Conservation (phyloP, 371 early-diverging fungal genomes). For the Zancudomyces culisetae region DNA sequence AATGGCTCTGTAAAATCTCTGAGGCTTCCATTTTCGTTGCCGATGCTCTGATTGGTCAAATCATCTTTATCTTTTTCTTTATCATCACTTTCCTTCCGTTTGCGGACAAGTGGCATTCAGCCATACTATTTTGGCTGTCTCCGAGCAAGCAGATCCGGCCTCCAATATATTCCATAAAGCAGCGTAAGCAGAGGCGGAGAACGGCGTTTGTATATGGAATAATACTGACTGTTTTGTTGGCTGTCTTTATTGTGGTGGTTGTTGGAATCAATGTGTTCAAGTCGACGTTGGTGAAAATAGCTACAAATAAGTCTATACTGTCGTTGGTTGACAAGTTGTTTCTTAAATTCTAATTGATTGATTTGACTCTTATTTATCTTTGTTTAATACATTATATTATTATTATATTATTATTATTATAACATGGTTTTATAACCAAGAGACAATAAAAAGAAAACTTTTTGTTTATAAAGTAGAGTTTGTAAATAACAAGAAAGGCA, state of each 20-base stretch:
- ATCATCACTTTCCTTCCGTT: conserved; percentile 50
- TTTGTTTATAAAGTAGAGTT: too few relatives aligned
- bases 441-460: too few relatives aligned
- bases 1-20: conserved; percentile 64
- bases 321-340: too few relatives aligned
- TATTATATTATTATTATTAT: too few relatives aligned
- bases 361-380: too few relatives aligned
- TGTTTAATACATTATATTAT: too few relatives aligned
- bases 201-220: conserved; percentile 47
- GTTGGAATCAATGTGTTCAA: conserved; percentile 30
- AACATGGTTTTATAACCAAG: too few relatives aligned
- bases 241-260: conserved; percentile 33
- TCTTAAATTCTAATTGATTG: too few relatives aligned
- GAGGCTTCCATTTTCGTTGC: conserved; percentile 68
- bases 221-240: conserved; percentile 38
- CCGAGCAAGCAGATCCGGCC: conserved; percentile 57
- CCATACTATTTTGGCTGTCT: conserved; percentile 66
- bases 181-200: conserved; percentile 33
- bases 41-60: conserved; percentile 54
- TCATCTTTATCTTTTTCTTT: conserved; percentile 47
- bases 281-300: too few relatives aligned
- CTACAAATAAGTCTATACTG: too few relatives aligned
- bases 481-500: too few relatives aligned
- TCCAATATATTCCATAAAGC: conserved; percentile 50
- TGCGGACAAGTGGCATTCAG: conserved; percentile 53